Conservation (phyloP, 352 stramenopile species). For the Globisporangium cederbergense region DNA sequence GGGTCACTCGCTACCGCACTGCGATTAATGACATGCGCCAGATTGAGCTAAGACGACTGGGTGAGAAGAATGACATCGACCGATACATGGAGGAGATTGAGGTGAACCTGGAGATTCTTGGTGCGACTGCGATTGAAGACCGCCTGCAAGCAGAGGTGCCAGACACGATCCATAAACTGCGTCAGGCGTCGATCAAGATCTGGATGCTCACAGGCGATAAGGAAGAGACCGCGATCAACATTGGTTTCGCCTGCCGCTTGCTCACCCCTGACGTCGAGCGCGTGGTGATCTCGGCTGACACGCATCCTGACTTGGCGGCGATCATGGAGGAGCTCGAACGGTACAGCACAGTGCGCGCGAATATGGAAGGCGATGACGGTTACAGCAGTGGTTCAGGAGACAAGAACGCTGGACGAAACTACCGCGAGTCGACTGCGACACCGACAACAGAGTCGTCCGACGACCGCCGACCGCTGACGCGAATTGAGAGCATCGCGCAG, state of each 20-base stretch:
- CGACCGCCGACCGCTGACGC: constrained; percentile 39
- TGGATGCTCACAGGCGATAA: constrained; percentile 96
- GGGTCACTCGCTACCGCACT: constrained; percentile 62
- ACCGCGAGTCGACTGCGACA: constrained; percentile 10
- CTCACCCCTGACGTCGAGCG: constrained; percentile 92
- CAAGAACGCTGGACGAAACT: constrained; percentile 4
- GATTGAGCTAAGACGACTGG: constrained; percentile 72
- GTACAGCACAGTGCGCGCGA: constrained; percentile 28
- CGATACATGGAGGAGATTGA: constrained; percentile 86
- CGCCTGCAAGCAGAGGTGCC: constrained; percentile 90
- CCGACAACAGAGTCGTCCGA: constrained; percentile 12
- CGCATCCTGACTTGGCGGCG: constrained; percentile 57
- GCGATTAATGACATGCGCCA: constrained; percentile 86
- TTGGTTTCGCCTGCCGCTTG: constrained; percentile 91
- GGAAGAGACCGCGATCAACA: constrained; percentile 95
- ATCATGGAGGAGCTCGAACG: constrained; percentile 64
- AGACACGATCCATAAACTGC: constrained; percentile 90
- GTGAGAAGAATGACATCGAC: constrained; percentile 79
- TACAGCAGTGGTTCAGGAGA: constrained; percentile 7
- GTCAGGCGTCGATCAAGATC: constrained; percentile 91
- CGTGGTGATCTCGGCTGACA: constrained; percentile 76
- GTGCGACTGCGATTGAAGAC: constrained; percentile 94
- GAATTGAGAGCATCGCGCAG: constrained; percentile 63
- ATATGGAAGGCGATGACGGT: constrained; percentile 4
- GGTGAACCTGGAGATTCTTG: constrained; percentile 82